Evolutionary conservation across 225 moss, liverwort and hornwort genomes (phyloP).

Genomic region (Polytrichum formosum): DNA sequence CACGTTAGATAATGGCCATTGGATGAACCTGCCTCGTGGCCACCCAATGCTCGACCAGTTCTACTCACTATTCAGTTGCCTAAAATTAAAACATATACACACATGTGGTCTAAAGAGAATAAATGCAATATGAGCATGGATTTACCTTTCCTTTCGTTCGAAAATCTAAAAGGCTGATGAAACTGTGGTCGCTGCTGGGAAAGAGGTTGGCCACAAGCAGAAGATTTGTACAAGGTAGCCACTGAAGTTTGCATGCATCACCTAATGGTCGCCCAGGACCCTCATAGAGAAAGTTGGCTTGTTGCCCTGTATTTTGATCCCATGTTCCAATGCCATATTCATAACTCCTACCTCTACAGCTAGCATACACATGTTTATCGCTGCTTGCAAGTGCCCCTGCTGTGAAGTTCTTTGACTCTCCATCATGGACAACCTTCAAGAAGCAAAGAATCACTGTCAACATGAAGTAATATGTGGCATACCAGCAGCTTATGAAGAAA

Average conservation of each 20-base stretch:
- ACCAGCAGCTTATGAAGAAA: too few relatives aligned
- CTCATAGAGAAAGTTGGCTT: constrained; percentile 57
- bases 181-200: constrained; percentile 63
- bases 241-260: constrained; percentile 65
- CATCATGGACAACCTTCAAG: constrained; percentile 57
- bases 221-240: constrained; percentile 55
- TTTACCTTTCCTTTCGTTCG: constrained; percentile 57
- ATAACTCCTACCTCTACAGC: constrained; percentile 63
- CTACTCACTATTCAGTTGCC: too few relatives aligned
- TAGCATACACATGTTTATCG: constrained; percentile 52
- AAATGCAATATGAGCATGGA: neutral
- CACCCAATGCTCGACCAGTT: too few relatives aligned
- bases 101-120: too few relatives aligned
- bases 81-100: too few relatives aligned
- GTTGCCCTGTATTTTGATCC: constrained; percentile 66
- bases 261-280: constrained; percentile 55
- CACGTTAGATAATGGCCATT: too few relatives aligned
- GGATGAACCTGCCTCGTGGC: too few relatives aligned
- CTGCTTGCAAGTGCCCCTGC: constrained; percentile 61
- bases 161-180: constrained; percentile 53
- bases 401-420: constrained; percentile 61
- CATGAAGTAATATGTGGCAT: neutral
- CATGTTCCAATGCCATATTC: constrained; percentile 65
- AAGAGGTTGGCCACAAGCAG: constrained; percentile 63
- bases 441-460: constrained; percentile 16